A percentile compares a stretch with the other conserved stretches of the same genome.
phyloP scores from a whole-genome alignment of 345 rosid genomes.

The Eucalyptus camaldulensis region DNA sequence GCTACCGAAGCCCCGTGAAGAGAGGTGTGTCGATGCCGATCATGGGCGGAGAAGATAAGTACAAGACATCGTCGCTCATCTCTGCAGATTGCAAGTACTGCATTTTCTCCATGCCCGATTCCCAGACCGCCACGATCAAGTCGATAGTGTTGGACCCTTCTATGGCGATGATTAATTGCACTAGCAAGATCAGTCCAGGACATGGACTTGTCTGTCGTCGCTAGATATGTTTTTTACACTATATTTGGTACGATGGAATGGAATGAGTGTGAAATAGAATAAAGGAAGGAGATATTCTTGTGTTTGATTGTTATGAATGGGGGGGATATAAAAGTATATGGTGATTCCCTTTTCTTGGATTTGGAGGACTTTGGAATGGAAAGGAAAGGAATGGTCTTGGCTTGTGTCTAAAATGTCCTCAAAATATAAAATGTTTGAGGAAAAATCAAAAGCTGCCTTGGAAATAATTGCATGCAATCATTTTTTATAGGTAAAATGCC shows the following conservation, averaged over 20 bases:
- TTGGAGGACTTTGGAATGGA: neutral
- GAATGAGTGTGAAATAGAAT: neutral
- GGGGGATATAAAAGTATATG: neutral
- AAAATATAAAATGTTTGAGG: neutral
- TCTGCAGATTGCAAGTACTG: neutral
- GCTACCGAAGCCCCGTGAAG: neutral
- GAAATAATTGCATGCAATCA: neutral
- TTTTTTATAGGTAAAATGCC: neutral
- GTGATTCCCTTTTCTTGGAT: neutral
- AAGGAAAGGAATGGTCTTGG: neutral
- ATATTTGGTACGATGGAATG: neutral
- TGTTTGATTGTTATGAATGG: neutral
- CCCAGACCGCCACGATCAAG: fast-evolving
- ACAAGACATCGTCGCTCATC: slow-evolving; percentile 1
- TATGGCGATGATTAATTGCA: neutral
- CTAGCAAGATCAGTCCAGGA: neutral
- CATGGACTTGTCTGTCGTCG: neutral
- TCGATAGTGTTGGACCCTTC: neutral
- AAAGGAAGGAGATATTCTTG: neutral
- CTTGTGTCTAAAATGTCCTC: neutral
- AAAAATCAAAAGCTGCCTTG: neutral
- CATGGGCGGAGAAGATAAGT: slow-evolving; percentile 1
- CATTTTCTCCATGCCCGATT: neutral
- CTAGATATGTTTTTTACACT: neutral
- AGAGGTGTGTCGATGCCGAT: neutral